These are phyloP conservation scores for Gossypium lobatum DNA, from an alignment of 441 rosid species.

Conservation along the genomic window DNA sequence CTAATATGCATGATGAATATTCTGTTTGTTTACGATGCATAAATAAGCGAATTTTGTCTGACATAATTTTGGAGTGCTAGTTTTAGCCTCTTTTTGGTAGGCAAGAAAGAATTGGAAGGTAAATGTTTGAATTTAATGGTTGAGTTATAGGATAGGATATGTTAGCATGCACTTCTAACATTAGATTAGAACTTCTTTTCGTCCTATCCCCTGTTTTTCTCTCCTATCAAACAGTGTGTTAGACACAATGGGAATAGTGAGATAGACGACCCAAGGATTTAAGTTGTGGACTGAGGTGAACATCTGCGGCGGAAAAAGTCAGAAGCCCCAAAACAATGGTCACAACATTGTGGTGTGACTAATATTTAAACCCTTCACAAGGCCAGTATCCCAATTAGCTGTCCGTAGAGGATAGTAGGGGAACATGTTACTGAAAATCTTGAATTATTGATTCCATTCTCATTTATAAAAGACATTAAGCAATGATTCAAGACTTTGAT, in stretches of 20 bases:
- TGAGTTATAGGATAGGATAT: not conserved
- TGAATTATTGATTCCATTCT: not conserved
- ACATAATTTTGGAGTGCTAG: not conserved
- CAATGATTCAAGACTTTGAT: not conserved
- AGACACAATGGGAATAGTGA: too few relatives aligned
- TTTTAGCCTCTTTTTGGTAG: not conserved
- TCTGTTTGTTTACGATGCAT: not conserved
- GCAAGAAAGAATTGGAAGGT: not conserved
- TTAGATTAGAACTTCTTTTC: not conserved
- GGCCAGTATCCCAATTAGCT: not conserved
- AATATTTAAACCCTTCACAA: not conserved
- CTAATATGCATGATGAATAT: not conserved
- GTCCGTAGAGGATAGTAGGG: not conserved
- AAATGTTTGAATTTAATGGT: not conserved
- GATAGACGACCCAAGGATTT: too few relatives aligned
- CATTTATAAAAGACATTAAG: not conserved
- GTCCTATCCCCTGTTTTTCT: too few relatives aligned
- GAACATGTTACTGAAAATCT: not conserved
- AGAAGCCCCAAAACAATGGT: too few relatives aligned
- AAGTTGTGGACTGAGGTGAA: too few relatives aligned
- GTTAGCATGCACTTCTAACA: not conserved
- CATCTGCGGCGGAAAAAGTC: not conserved
- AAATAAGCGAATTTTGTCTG: not conserved
- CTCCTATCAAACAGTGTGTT: not conserved
- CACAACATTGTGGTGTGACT: not conserved